These are phyloP conservation scores for Pseudoscleropodium purum DNA, from an alignment of 225 moss, liverwort and hornwort genomes.

Conservation along the genomic window DNA sequence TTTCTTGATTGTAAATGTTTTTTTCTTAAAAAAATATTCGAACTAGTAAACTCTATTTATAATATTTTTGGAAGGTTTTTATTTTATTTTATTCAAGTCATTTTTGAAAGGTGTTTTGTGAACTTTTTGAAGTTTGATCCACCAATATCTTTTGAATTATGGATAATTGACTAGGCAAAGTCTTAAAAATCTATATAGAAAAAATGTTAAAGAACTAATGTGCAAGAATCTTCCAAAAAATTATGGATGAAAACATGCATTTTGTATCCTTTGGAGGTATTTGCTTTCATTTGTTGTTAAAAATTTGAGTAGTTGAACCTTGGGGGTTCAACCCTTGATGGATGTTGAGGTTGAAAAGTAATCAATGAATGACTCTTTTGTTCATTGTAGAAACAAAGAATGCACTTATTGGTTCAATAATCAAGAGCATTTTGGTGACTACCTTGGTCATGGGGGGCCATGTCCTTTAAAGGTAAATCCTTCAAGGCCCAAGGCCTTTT, in stretches of 20 bases:
- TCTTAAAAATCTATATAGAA: background rate
- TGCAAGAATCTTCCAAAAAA: background rate
- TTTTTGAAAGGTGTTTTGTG: background rate
- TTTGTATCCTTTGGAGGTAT: rapidly evolving
- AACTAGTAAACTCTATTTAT: background rate
- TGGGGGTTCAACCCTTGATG: background rate
- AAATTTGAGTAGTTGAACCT: background rate
- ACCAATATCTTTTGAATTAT: rapidly evolving
- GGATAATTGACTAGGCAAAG: background rate
- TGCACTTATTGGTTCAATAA: background rate
- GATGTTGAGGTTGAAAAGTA: rapidly evolving
- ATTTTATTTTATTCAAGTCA: background rate
- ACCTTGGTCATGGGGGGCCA: background rate
- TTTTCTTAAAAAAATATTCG: background rate
- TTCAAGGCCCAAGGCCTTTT: too few relatives aligned
- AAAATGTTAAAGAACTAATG: background rate
- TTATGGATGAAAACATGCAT: background rate
- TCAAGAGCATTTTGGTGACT: background rate
- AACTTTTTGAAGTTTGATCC: rapidly evolving
- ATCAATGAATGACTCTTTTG: background rate
- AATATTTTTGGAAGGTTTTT: too few relatives aligned
- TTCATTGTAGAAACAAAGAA: background rate
- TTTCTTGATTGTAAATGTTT: background rate
- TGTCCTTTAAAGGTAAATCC: too few relatives aligned
- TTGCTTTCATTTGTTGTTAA: rapidly evolving